phyloP scores from a whole-genome alignment of 352 stramenopile genomes.

The Phytopythium aichiense region DNA sequence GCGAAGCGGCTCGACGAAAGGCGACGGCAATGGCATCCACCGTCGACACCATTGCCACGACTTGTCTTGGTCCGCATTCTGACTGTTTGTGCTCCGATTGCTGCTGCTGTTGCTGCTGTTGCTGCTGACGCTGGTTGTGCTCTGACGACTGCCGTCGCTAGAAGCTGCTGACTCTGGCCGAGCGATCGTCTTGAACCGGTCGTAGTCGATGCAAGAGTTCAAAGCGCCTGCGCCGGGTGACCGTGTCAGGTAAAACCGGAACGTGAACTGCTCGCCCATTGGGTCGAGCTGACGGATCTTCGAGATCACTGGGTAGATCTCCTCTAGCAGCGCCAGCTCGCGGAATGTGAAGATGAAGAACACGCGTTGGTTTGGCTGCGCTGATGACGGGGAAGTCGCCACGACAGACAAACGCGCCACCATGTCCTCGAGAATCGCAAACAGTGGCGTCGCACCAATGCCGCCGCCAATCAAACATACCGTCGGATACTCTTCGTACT shows the following conservation, averaged over 20 bases:
- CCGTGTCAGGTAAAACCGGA: slow-evolving; percentile 32
- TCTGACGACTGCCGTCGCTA: not conserved
- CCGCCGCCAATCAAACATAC: slow-evolving; percentile 44
- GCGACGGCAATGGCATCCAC: slow-evolving; percentile 9
- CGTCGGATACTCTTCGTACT: slow-evolving; percentile 37
- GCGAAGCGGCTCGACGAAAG: slow-evolving; percentile 33
- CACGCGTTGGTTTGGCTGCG: slow-evolving; percentile 20
- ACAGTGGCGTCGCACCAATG: slow-evolving; percentile 47
- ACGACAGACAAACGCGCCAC: slow-evolving; percentile 12
- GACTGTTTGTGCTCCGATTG: not conserved
- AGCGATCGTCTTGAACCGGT: slow-evolving; percentile 11
- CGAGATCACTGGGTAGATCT: slow-evolving; percentile 30
- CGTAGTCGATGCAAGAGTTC: slow-evolving; percentile 23
- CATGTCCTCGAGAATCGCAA: slow-evolving; percentile 55
- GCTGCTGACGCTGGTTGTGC: not conserved
- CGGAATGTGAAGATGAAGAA: slow-evolving; percentile 40
- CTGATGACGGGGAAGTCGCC: not conserved
- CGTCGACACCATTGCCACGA: not conserved
- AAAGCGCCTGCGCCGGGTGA: slow-evolving; percentile 15
- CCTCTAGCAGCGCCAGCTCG: slow-evolving; percentile 32
- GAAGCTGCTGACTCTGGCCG: not conserved
- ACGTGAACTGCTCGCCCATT: slow-evolving; percentile 11
- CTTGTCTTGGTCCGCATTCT: not conserved
- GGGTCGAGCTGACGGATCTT: slow-evolving; percentile 27
- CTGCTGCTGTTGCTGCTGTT: not conserved